Conservation (phyloP, 2,329 filamentous ascomycete species). For the Nothophaeocryptopus gaeumannii region DNA sequence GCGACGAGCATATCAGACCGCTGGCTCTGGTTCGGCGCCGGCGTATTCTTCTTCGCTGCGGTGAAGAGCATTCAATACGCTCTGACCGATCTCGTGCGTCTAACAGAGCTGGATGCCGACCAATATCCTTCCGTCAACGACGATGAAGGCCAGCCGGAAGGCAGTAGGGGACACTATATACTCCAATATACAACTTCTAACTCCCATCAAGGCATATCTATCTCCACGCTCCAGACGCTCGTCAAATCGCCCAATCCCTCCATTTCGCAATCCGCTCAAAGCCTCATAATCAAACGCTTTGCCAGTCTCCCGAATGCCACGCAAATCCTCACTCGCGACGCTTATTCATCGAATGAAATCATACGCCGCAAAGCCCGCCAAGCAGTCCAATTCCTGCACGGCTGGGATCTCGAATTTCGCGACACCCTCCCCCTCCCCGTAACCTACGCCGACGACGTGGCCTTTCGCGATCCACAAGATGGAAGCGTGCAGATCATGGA, state of each 20-base stretch:
- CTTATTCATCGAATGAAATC: conserved; percentile 13
- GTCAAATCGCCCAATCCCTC: conserved; percentile 42
- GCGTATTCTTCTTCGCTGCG: conserved; percentile 58
- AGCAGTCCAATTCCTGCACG: conserved; percentile 23
- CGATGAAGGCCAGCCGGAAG: conserved; percentile 54
- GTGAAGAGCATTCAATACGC: conserved; percentile 57
- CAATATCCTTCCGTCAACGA: conserved; percentile 73
- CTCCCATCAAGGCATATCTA: conserved; percentile 37
- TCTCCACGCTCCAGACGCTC: conserved; percentile 41
- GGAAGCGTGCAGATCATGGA: conserved; percentile 8
- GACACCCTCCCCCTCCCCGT: conserved; percentile 2
- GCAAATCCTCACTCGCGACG: conserved; percentile 19
- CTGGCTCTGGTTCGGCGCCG: conserved; percentile 48
- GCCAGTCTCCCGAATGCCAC: conserved; percentile 13
- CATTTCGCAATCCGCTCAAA: conserved; percentile 40
- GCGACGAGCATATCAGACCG: conserved; percentile 34
- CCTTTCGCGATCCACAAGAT: conserved; percentile 1
- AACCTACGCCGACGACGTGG: neutral
- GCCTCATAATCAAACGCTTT: conserved; percentile 27
- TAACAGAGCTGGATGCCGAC: conserved; percentile 64
- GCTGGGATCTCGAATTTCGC: conserved; percentile 27
- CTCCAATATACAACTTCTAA: neutral
- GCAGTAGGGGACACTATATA: conserved; percentile 8
- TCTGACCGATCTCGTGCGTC: conserved; percentile 59
- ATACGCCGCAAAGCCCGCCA: conserved; percentile 16